Evolutionary conservation across 352 stramenopile genomes (phyloP), one percentile per base, ranked within the genome.

Genomic region (Phytophthora meadii): DNA sequence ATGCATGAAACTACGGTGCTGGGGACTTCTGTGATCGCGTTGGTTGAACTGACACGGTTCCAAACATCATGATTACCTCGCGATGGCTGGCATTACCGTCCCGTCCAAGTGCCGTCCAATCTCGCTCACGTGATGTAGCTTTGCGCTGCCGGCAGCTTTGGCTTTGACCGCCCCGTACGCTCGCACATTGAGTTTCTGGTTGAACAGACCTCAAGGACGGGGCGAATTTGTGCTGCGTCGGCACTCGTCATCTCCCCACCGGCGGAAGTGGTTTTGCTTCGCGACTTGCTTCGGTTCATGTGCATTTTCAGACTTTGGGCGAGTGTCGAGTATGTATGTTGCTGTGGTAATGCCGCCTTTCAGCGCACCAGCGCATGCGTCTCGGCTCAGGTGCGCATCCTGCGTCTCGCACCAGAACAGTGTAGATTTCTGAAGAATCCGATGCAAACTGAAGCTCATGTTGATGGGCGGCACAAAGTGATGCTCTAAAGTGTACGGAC

Each of bases 151-250:
- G 15, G 28, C 30, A 36, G 30, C 3, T 36, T 36, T 36, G 30
- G 14, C 7, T 53, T 46, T 42, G 50, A 42, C 50, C 59, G 42
- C 59, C 42, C 50, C 45, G 60, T 68, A 62, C 60, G 60, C 60
- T 68, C 60, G 60, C 60, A 68, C 41, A 61, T 62, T 62, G 60
- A 62, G 46, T 44, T 66, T 61, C 52, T 49, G 19, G 49, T 67
- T 67, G 50, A 67, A 61, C 59, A 54, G 22, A 3, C 54, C 58
- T 66, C 50, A 67, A 61, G 59, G 58, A 44, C 58, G 41, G 46
- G 42, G 24, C 55, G 17, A 48, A 22, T 15, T 40, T 32, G 25
- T 12, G 42, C 45, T 56, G 48, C 28, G 39, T 53, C 57, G 58
- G 41, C 34, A 54, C 22, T 54, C 58, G 49, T 60, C 58, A 54